These are phyloP conservation scores for Talaromyces marneffei DNA, from an alignment of 2,329 filamentous ascomycete genomes.

Conservation along the genomic window DNA sequence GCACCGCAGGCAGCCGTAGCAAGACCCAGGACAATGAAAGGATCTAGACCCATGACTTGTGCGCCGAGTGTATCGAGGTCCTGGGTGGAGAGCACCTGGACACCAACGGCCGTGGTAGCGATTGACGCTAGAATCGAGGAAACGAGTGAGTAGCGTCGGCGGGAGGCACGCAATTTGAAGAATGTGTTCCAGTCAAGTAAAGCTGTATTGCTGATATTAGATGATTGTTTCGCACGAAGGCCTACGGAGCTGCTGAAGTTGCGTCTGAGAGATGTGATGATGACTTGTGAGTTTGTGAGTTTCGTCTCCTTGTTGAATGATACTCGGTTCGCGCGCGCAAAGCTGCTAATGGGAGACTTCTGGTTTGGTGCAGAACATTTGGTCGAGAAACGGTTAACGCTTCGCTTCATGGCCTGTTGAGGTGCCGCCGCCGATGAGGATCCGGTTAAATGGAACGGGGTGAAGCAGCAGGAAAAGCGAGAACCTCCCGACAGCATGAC, in stretches of 20 bases:
- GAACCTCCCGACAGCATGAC: constrained; percentile 23
- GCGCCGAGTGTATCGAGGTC: constrained; percentile 61
- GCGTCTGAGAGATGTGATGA: constrained; percentile 8
- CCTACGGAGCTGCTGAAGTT: constrained; percentile 4
- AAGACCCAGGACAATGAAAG: constrained; percentile 76
- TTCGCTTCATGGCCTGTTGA: constrained; percentile 6
- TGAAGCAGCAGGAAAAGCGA: constrained; percentile 18
- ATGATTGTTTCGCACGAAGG: constrained; percentile 17
- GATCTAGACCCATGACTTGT: constrained; percentile 76
- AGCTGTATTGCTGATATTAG: constrained; percentile 20
- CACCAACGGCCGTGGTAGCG: constrained; percentile 50
- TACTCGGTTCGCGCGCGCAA: background rate
- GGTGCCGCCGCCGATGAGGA: constrained; percentile 5
- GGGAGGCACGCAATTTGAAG: constrained; percentile 80
- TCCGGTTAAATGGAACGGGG: constrained; percentile 17
- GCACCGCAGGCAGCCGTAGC: constrained; percentile 70
- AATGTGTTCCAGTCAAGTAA: constrained; percentile 84
- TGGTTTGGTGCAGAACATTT: constrained; percentile 11
- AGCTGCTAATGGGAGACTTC: background rate
- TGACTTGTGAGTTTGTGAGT: constrained; percentile 1
- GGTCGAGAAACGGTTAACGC: constrained; percentile 7
- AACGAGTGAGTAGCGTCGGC: constrained; percentile 73
- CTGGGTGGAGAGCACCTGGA: constrained; percentile 58
- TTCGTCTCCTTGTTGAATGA: background rate
- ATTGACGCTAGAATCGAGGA: constrained; percentile 65